A percentile compares a stretch with the other conserved stretches of the same genome.
Conservation (phyloP, 495 filamentous ascomycete species). For the Penicillium angulare region DNA sequence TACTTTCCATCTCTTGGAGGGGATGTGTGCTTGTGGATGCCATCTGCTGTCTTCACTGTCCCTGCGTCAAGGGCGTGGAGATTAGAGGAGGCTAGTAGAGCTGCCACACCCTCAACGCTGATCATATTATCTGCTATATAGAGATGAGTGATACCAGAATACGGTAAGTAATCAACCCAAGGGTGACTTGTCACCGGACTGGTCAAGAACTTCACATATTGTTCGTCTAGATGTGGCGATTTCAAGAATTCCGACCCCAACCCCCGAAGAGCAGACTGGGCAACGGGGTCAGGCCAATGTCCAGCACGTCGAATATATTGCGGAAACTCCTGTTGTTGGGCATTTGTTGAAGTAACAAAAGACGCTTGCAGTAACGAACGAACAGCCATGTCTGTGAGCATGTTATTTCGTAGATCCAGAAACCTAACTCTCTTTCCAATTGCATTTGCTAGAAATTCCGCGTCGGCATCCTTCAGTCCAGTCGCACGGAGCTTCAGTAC, state of each 20-base stretch:
- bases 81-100: slow-evolving; percentile 48
- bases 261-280: slow-evolving; percentile 5
- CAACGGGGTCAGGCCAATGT: slow-evolving; percentile 12
- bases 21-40: slow-evolving; percentile 17
- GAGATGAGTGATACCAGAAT: slow-evolving; percentile 57
- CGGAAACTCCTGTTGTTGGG: not conserved
- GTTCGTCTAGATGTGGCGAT: slow-evolving; percentile 47
- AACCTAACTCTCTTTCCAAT: slow-evolving; percentile 53
- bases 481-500: slow-evolving; percentile 59
- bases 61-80: slow-evolving; percentile 56
- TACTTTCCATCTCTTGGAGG: slow-evolving; percentile 15
- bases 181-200: slow-evolving; percentile 48
- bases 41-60: slow-evolving; percentile 36
- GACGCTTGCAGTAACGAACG: slow-evolving; percentile 51
- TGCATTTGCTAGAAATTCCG: slow-evolving; percentile 51
- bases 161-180: slow-evolving; percentile 52
- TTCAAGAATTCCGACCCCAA: slow-evolving; percentile 28
- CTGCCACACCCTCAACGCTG: slow-evolving; percentile 55
- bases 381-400: slow-evolving; percentile 55
- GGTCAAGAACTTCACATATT: slow-evolving; percentile 48
- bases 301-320: slow-evolving; percentile 2
- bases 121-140: slow-evolving; percentile 59
- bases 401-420: slow-evolving; percentile 60
- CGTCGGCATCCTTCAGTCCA: slow-evolving; percentile 54
- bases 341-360: slow-evolving; percentile 35